Conservation (phyloP, 176 grass and related monocot genomes). For the Triticum turgidum region DNA sequence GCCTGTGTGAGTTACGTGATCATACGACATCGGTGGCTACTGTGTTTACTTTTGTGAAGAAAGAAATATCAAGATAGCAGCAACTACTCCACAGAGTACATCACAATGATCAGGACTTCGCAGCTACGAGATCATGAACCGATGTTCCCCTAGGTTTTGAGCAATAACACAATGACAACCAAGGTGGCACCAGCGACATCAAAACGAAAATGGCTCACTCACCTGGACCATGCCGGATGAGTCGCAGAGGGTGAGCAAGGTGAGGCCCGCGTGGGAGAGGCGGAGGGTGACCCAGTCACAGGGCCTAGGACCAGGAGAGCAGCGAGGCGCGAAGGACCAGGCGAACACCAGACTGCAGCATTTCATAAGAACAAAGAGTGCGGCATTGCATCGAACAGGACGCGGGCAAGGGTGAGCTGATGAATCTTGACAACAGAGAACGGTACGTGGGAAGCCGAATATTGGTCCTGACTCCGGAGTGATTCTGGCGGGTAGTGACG, state of each 20-base stretch:
- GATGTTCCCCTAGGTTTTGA: too few species aligned
- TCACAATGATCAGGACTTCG: too few species aligned
- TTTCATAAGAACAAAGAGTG: background rate
- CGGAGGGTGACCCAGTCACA: too few species aligned
- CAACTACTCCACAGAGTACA: too few species aligned
- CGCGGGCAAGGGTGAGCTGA: background rate
- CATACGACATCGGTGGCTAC: background rate
- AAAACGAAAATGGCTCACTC: too few species aligned
- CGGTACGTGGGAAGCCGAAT: background rate
- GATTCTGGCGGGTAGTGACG: constrained; percentile 31
- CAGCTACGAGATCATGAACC: too few species aligned
- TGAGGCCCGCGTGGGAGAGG: too few species aligned
- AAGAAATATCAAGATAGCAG: background rate
- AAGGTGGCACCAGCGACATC: too few species aligned
- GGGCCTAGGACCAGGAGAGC: too few species aligned
- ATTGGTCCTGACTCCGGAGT: background rate
- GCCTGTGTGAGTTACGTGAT: background rate
- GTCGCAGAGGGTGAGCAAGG: too few species aligned
- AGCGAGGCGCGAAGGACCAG: background rate
- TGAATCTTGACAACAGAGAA: background rate
- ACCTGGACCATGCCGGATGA: too few species aligned
- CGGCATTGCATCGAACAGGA: background rate
- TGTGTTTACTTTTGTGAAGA: background rate
- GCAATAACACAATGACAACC: too few species aligned
- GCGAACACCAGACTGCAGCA: background rate